Conservation (phyloP, 129 eudicot genomes). For the Sambucus nigra region DNA sequence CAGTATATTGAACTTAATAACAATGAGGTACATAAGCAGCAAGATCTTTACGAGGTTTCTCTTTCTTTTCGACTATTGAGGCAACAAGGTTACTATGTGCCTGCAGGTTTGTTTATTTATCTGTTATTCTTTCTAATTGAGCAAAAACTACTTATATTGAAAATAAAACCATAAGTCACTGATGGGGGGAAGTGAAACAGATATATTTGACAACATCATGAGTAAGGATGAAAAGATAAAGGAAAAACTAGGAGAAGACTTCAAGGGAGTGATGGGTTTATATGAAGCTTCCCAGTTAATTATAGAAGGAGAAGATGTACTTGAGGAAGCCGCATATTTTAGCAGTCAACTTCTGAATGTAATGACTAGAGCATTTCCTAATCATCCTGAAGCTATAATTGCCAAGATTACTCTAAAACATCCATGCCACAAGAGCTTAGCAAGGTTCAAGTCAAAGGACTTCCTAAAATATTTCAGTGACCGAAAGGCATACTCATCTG, state of each 20-base stretch:
- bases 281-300: constrained; percentile 50
- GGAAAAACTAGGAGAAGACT: constrained; percentile 19
- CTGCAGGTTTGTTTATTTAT: constrained; percentile 25
- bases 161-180: neutral
- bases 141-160: too few species aligned
- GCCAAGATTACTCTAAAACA: constrained; percentile 15
- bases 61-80: constrained; percentile 45
- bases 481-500: neutral
- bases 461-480: constrained; percentile 15
- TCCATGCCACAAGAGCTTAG: constrained; percentile 27
- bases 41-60: constrained; percentile 31
- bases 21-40: neutral
- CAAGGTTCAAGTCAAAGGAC: constrained; percentile 20
- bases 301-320: constrained; percentile 36
- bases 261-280: constrained; percentile 36
- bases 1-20: constrained; percentile 1
- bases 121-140: too few species aligned
- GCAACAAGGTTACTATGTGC: constrained; percentile 43
- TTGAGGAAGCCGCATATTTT: constrained; percentile 36
- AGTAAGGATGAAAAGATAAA: constrained; percentile 25
- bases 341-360: constrained; percentile 19
- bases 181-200: constrained; percentile 16
- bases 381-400: constrained; percentile 14
- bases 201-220: constrained; percentile 35
- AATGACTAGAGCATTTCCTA: constrained; percentile 3